Base-by-base conservation (phyloP, 345 rosid genomes). In the Luvunga scandens region DNA sequence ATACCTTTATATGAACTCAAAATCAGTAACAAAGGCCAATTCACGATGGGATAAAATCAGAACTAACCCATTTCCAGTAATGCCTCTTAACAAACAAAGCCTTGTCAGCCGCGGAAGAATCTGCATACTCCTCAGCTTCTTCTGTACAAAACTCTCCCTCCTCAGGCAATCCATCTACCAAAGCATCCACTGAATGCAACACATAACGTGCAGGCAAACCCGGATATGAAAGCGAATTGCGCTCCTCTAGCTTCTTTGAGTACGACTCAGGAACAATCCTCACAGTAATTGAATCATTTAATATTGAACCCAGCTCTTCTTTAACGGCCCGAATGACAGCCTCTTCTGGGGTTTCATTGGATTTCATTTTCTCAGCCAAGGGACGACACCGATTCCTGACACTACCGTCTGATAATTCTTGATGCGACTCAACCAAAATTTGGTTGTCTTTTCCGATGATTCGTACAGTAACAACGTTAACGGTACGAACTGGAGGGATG, bases 301-400 rank as follows among this genome's bases (percentile, higher is more conserved):
- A 69, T 45, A 92, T 69, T 7, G 91, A 90, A 19, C 98, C 99
- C 22, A 95, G 88, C 79, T 95, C 99, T 82, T 95, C 98, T 82
- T 80, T 90, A 0, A 95, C 79, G 6, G 97, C 99, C 33, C 98
- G 91, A 72, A 83, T 25, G 0, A 83, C 90, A 1, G 97, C 95
- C 62, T 84, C 87, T 55, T 92, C 93, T 1, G 88, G 89, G 22
- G 86, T 75, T 78, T 95, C 99, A 19, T 75, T 69, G 8, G 95
- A 94, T 78, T 95, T 95, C 97, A 93, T 95, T 73, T 95, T 95
- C 90, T 95, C 98, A 34, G 96, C 88, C 80, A 95, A 78, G 7
- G 97, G 96, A 42, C 94, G 89, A 66, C 73, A 80, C 65, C 99
- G 89, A 56, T 84, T 79, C 78, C 98, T 84, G 18, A 89, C 81